Evolutionary conservation across 2,329 filamentous ascomycete species (phyloP).

Genomic region (Thielaviopsis punctulata): DNA sequence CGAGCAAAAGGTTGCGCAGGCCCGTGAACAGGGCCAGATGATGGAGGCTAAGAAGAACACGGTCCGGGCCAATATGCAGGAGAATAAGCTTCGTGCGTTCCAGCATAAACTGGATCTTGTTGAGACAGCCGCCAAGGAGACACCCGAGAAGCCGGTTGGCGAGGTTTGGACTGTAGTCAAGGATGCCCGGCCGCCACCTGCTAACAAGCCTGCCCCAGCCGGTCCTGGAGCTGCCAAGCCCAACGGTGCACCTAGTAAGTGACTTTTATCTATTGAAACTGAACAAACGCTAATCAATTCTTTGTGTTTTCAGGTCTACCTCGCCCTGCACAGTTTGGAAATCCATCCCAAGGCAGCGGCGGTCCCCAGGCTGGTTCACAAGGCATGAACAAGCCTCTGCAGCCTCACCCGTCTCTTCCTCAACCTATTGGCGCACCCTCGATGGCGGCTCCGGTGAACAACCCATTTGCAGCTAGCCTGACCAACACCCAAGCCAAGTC

Average conservation of each 20-base stretch:
- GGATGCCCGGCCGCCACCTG: slow-evolving; percentile 12
- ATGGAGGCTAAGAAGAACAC: slow-evolving; percentile 60
- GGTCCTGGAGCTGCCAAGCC: slow-evolving; percentile 1
- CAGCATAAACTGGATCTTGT: slow-evolving; percentile 63
- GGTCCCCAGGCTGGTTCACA: background rate
- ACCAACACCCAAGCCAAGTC: background rate
- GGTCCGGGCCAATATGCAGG: slow-evolving; percentile 61
- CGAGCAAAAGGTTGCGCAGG: slow-evolving; percentile 35
- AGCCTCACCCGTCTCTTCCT: slow-evolving; percentile 3
- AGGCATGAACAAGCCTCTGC: background rate
- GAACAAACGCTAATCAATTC: background rate
- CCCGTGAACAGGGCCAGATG: slow-evolving; percentile 46
- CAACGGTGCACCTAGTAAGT: slow-evolving; percentile 5
- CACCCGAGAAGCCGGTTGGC: slow-evolving; percentile 62
- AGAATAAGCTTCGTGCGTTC: slow-evolving; percentile 47
- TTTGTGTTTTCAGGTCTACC: slow-evolving; percentile 13
- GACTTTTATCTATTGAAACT: background rate
- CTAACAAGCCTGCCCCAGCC: slow-evolving; percentile 4
- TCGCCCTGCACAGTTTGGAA: slow-evolving; percentile 1
- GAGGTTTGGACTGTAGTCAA: slow-evolving; percentile 53
- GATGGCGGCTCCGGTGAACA: background rate
- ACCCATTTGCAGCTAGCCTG: background rate
- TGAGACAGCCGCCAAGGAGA: slow-evolving; percentile 66
- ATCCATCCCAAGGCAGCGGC: background rate
- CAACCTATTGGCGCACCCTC: background rate